These are phyloP conservation scores for Annulohypoxylon nitens DNA, from an alignment of 495 filamentous ascomycete species.

Conservation along the genomic window DNA sequence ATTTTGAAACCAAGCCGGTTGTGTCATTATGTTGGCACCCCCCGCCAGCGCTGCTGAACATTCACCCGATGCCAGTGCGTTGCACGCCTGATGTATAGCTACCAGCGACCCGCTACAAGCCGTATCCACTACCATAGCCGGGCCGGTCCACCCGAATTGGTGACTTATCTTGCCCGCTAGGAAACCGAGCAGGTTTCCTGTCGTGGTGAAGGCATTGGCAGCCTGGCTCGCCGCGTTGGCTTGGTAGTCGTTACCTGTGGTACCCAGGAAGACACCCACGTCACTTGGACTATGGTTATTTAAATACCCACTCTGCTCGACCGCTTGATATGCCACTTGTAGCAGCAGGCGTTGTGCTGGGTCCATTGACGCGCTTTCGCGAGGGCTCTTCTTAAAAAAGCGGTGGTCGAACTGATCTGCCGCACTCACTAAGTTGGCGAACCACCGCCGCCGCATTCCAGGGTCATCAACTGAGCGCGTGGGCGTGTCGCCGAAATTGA, in stretches of 20 bases:
- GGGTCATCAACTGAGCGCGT: too few species aligned
- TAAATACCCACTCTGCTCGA: constrained; percentile 51
- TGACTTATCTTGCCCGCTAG: constrained; percentile 47
- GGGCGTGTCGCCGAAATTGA: too few species aligned
- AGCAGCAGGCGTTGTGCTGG: constrained; percentile 59
- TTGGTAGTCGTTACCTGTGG: constrained; percentile 36
- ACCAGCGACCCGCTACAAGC: constrained; percentile 64
- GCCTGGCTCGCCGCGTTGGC: constrained; percentile 37
- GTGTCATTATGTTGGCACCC: constrained; percentile 39
- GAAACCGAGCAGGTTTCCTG: constrained; percentile 35
- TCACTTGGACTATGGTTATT: neutral
- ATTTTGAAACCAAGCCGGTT: constrained; percentile 44
- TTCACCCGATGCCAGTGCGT: constrained; percentile 55
- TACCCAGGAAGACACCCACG: constrained; percentile 48
- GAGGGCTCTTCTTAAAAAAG: constrained; percentile 60
- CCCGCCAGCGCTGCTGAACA: constrained; percentile 53
- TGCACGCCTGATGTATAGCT: constrained; percentile 57
- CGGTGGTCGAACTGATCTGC: constrained; percentile 58
- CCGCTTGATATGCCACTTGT: constrained; percentile 60
- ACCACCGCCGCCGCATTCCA: constrained; percentile 34
- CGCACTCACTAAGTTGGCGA: constrained; percentile 46
- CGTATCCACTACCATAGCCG: constrained; percentile 63
- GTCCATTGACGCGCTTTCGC: constrained; percentile 58
- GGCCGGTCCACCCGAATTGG: constrained; percentile 64
- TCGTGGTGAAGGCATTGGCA: constrained; percentile 31